A percentile compares a stretch with the other conserved stretches of the same genome.
These are phyloP conservation scores for Cordyceps farinosa DNA, from an alignment of 2,329 filamentous ascomycete species.

Conservation along the genomic window DNA sequence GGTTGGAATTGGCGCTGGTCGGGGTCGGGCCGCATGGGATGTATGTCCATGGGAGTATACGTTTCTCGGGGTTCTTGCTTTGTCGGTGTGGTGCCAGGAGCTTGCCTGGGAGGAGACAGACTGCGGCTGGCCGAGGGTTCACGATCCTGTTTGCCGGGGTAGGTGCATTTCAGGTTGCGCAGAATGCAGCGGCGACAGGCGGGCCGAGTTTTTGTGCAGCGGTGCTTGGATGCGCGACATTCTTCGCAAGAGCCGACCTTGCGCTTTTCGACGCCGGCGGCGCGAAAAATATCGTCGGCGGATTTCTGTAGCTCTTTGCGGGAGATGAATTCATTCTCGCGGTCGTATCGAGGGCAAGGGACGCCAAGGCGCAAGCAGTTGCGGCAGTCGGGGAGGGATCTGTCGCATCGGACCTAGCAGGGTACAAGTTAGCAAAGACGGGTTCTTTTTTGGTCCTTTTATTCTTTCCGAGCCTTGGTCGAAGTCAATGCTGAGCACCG, in stretches of 20 bases:
- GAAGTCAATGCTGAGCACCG: neutral
- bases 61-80: slow-evolving; percentile 14
- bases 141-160: slow-evolving; percentile 20
- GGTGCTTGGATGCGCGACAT: slow-evolving; percentile 27
- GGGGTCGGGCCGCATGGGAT: slow-evolving; percentile 9
- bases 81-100: neutral
- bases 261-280: slow-evolving; percentile 28
- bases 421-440: neutral
- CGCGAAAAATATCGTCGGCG: slow-evolving; percentile 27
- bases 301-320: slow-evolving; percentile 24
- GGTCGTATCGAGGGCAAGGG: slow-evolving; percentile 26
- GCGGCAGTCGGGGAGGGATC: slow-evolving; percentile 21
- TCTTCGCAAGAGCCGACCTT: slow-evolving; percentile 28
- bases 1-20: slow-evolving; percentile 17
- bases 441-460: neutral
- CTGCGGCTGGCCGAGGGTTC: slow-evolving; percentile 13
- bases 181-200: slow-evolving; percentile 27
- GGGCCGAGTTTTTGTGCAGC: slow-evolving; percentile 27
- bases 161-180: slow-evolving; percentile 22
- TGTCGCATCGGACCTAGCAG: slow-evolving; percentile 26
- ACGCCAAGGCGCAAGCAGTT: slow-evolving; percentile 26
- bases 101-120: slow-evolving; percentile 8
- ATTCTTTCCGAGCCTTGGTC: neutral
- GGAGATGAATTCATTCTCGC: slow-evolving; percentile 21
- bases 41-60: slow-evolving; percentile 5